Base-by-base conservation (phyloP, 1,139 yeast genomes). In the Candida freyschussii region DNA sequence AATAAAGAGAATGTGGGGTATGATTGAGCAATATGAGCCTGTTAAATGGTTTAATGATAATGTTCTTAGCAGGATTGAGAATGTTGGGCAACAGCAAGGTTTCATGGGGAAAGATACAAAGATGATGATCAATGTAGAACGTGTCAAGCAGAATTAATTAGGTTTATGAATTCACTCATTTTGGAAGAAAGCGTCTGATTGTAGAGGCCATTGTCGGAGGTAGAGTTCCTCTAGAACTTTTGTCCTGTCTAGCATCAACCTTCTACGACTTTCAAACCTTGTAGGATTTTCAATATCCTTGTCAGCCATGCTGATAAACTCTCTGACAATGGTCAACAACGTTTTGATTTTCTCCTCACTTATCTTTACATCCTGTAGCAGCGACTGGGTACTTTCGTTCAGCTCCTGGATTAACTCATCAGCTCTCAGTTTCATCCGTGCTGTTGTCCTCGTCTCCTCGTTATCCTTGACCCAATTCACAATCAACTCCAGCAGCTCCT, bases 1-100 rank as follows among this genome's bases (percentile, higher is more conserved):
- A 36, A 65, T 70, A 30, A 52, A 71, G 40, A 50, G 55, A 20
- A 55, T 62, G 6, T 71, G 75, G 71, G 53, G 50, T 6, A 63
- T 61, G 47, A 55, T 70, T 29, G 75, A 69, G 47, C 75, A 41
- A 29, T 38, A 36, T 33, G 37, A 36, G 4, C 27, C 37, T 5
- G 34, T 32, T n/a, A 48, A 71, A 34, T 53, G 56, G 34, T 1
- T 32, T 5, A 24, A 24, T 15, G 17, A 22, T 9, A n/a, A 19
- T 9, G 21, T n/a, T n/a, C n/a, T n/a, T n/a, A n/a, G n/a, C n/a
- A n/a, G n/a, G n/a, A n/a, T n/a, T n/a, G n/a, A n/a, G n/a, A n/a
- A n/a, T n/a, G n/a, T n/a, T n/a, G n/a, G n/a, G n/a, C n/a, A n/a
- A n/a, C n/a, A n/a, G n/a, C n/a, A n/a, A n/a, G n/a, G n/a, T n/a